phyloP scores from a whole-genome alignment of 768 basidiomycete species.

The Crucibulum laeve region DNA sequence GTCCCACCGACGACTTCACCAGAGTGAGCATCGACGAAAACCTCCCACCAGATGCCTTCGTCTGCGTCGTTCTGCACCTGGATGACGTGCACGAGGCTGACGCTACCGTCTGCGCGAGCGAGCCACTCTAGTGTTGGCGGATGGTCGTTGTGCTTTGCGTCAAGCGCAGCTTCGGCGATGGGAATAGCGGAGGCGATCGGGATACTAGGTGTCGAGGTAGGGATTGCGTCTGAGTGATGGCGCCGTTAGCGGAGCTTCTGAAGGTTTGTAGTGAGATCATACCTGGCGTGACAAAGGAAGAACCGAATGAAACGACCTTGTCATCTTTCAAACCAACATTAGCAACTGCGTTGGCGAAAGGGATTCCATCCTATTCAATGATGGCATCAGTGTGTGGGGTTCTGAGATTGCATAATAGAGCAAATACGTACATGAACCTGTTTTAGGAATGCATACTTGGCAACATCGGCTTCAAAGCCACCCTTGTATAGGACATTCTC shows the following conservation, averaged over 20 bases:
- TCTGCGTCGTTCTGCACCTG: conserved; percentile 27
- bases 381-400: not conserved
- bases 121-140: conserved; percentile 36
- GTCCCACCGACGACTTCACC: conserved; percentile 45
- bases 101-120: conserved; percentile 30
- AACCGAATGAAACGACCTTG: conserved; percentile 1
- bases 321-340: not conserved
- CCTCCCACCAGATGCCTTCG: conserved; percentile 51
- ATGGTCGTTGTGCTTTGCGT: conserved; percentile 35
- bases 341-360: conserved; percentile 2
- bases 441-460: not conserved
- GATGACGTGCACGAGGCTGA: conserved; percentile 32
- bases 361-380: conserved; percentile 1
- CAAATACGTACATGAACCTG: not conserved
- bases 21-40: conserved; percentile 54
- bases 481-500: not conserved
- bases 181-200: conserved; percentile 28
- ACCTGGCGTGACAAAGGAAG: not conserved
- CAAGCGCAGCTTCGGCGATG: conserved; percentile 30
- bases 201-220: conserved; percentile 32
- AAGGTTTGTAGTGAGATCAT: not conserved
- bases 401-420: not conserved
- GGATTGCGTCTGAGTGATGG: conserved; percentile 21
- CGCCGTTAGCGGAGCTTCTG: too few species aligned
- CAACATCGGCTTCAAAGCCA: not conserved